phyloP scores from a whole-genome alignment of 1,284 basidiomycete species.

The Sporisorium iseilematis-ciliati region DNA sequence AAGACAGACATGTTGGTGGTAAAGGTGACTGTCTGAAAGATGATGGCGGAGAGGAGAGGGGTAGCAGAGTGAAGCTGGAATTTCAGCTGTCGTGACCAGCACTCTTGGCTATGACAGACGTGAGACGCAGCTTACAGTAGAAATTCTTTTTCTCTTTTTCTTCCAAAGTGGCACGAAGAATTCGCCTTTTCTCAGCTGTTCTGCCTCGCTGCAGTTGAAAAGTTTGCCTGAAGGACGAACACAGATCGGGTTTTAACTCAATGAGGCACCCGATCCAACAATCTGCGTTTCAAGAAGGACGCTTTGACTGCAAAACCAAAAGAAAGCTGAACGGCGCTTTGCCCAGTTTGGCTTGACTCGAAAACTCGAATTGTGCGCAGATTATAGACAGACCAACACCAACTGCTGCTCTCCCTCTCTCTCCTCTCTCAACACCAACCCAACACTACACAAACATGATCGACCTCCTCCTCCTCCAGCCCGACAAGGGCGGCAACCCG shows the following conservation, averaged over 20 bases:
- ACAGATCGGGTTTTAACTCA: too few species aligned
- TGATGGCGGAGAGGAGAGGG: constrained; percentile 3
- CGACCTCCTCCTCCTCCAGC: constrained; percentile 60
- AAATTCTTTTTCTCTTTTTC: constrained; percentile 9
- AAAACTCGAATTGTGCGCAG: background rate
- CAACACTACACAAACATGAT: constrained; percentile 35
- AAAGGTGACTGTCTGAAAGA: constrained; percentile 11
- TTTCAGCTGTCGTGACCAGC: too few species aligned
- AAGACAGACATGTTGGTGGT: constrained; percentile 58
- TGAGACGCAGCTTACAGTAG: background rate
- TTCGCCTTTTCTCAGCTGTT: background rate
- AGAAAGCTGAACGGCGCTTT: background rate
- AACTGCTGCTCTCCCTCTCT: background rate
- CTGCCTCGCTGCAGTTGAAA: background rate
- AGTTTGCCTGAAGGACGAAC: background rate
- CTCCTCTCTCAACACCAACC: background rate
- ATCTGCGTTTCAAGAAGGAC: background rate
- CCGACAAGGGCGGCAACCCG: constrained; percentile 84
- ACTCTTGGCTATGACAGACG: background rate
- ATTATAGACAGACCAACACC: constrained; percentile 19
- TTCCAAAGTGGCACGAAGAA: constrained; percentile 35
- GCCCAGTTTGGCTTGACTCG: background rate
- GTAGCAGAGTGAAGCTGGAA: too few species aligned
- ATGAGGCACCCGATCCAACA: constrained; percentile 1
- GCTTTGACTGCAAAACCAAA: constrained; percentile 1